Evolutionary conservation across 805 yeast genomes (phyloP).

Genomic region (Debaryomyces tyrocola): DNA sequence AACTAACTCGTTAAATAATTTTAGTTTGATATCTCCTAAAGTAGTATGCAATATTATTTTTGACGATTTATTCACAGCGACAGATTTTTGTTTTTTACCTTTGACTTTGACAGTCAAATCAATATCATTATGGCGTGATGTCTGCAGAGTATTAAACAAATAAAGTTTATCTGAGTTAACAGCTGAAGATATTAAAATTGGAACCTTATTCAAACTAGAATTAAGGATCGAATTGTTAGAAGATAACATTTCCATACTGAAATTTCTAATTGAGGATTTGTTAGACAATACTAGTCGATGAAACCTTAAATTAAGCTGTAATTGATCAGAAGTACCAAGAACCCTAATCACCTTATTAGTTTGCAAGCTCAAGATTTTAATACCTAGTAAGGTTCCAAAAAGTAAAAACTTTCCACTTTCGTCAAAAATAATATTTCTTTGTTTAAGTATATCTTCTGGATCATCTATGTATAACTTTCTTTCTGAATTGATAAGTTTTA

Average conservation of each 20-base stretch:
- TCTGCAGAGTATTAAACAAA: constrained; percentile 8
- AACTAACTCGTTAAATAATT: constrained; percentile 31
- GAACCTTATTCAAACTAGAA: constrained; percentile 10
- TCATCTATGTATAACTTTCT: neutral
- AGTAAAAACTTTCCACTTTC: constrained; percentile 8
- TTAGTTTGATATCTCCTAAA: constrained; percentile 41
- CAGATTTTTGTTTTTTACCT: neutral
- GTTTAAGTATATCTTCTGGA: neutral
- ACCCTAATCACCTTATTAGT: constrained; percentile 6
- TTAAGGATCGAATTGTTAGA: constrained; percentile 17
- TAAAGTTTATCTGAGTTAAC: constrained; percentile 10
- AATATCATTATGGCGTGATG: constrained; percentile 5
- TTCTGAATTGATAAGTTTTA: constrained; percentile 1
- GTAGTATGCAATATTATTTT: constrained; percentile 32
- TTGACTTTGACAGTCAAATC: constrained; percentile 4
- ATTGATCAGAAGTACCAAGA: constrained; percentile 12
- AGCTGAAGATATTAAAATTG: constrained; percentile 13
- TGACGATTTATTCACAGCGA: neutral
- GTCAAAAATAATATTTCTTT: constrained; percentile 8
- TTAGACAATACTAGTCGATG: constrained; percentile 10
- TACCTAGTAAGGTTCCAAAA: constrained; percentile 9
- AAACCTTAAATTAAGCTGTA: constrained; percentile 4
- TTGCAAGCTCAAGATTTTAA: constrained; percentile 11
- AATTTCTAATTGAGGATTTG: constrained; percentile 8
- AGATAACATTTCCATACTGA: constrained; percentile 13